Conservation (phyloP, 768 basidiomycete genomes). For the Hirschioporus abietinus region DNA sequence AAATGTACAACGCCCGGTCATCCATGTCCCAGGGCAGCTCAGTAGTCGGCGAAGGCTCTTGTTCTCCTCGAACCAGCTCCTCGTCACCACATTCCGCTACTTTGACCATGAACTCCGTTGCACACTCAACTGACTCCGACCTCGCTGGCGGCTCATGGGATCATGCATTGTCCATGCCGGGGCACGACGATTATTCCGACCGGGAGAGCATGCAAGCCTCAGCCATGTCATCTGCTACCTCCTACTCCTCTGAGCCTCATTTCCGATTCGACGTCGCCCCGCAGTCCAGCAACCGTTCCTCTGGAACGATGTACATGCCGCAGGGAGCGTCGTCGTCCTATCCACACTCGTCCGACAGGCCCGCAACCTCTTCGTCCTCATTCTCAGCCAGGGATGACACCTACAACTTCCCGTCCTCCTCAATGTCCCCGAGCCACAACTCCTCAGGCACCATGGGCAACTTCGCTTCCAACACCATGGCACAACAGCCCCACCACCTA, state of each 20-base stretch:
- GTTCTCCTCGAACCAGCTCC: not conserved
- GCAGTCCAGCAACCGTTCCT: not conserved
- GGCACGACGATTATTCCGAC: conserved; percentile 1
- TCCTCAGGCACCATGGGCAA: conserved; percentile 22
- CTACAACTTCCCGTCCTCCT: conserved; percentile 10
- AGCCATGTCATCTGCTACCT: not conserved
- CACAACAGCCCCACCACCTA: conserved; percentile 29
- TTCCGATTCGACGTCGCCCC: conserved; percentile 1
- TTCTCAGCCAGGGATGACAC: not conserved
- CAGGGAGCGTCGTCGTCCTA: not conserved
- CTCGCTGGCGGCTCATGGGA: not conserved
- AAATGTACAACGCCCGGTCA: conserved; percentile 16
- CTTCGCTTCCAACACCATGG: conserved; percentile 15
- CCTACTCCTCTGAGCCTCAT: conserved; percentile 1
- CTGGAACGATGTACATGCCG: not conserved
- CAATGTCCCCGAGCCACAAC: conserved; percentile 20
- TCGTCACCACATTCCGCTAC: conserved; percentile 3
- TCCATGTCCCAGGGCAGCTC: conserved; percentile 2
- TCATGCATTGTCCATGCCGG: not conserved
- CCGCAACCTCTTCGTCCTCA: not conserved
- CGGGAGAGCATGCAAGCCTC: not conserved
- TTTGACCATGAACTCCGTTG: not conserved
- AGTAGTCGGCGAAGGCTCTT: not conserved
- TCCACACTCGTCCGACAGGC: not conserved
- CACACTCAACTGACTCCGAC: not conserved